Conservation (phyloP, 768 basidiomycete genomes). For the Podaxis sp. region DNA sequence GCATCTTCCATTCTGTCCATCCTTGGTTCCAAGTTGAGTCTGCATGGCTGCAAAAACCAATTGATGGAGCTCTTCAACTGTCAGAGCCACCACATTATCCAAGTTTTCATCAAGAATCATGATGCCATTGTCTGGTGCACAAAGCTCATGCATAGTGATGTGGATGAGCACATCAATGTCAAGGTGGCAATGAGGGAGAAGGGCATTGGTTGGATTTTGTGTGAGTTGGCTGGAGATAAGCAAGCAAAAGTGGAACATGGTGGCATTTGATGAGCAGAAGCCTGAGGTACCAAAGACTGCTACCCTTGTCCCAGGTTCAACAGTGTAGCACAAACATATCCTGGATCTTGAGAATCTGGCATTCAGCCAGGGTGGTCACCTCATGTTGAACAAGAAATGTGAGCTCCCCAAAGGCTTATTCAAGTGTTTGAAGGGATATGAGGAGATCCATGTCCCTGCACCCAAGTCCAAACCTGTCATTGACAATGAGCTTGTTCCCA, state of each 20-base stretch:
- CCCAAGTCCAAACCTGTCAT: slow-evolving; percentile 73
- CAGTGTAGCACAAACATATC: slow-evolving; percentile 78
- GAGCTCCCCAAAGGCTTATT: slow-evolving; percentile 97
- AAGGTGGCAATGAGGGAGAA: slow-evolving; percentile 99
- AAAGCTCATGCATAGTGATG: slow-evolving; percentile 86
- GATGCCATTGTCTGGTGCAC: slow-evolving; percentile 99
- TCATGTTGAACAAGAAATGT: slow-evolving; percentile 99
- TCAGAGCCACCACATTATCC: slow-evolving; percentile 73
- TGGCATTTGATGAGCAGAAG: slow-evolving; percentile 68
- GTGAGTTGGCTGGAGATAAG: slow-evolving; percentile 83
- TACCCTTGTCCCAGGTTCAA: slow-evolving; percentile 84
- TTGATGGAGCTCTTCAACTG: too few species aligned
- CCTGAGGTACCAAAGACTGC: slow-evolving; percentile 73
- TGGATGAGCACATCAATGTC: slow-evolving; percentile 86
- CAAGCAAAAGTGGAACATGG: slow-evolving; percentile 46
- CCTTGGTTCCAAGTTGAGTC: slow-evolving; percentile 96
- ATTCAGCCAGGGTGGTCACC: slow-evolving; percentile 93
- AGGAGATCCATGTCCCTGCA: slow-evolving; percentile 96
- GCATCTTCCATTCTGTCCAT: slow-evolving; percentile 84
- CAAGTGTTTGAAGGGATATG: slow-evolving; percentile 94
- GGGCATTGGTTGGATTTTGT: slow-evolving; percentile 92
- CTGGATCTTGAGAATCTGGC: slow-evolving; percentile 93
- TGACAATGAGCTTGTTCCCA: slow-evolving; percentile 69
- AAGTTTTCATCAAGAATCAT: slow-evolving; percentile 90
- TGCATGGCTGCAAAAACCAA: slow-evolving; percentile 73